Conservation (phyloP, 2,329 filamentous ascomycete species). For the Xylaria sp. region DNA sequence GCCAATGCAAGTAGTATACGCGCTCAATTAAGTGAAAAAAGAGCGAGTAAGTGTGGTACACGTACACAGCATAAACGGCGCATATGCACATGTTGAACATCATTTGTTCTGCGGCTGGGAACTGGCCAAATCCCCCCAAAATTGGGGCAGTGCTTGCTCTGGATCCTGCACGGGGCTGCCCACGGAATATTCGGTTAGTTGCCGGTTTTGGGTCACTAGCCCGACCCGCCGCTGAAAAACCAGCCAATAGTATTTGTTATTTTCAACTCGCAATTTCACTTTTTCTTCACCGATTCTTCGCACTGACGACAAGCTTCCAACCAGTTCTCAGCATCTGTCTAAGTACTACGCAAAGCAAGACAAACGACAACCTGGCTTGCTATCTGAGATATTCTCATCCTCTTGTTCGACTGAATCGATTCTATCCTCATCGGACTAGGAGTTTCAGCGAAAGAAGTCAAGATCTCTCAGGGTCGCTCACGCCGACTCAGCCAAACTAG, state of each 20-base stretch:
- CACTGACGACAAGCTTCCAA: slow-evolving; percentile 1
- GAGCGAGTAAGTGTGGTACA: not conserved
- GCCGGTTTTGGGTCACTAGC: slow-evolving; percentile 18
- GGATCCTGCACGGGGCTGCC: not conserved
- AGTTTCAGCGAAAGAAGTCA: not conserved
- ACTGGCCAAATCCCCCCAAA: not conserved
- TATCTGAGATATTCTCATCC: not conserved
- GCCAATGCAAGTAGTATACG: not conserved
- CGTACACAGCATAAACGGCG: not conserved
- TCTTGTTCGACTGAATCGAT: not conserved
- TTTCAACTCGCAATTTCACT: slow-evolving; percentile 39
- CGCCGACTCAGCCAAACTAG: not conserved
- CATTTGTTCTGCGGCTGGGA: slow-evolving; percentile 10
- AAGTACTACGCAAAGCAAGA: not conserved
- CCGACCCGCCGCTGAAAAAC: slow-evolving; percentile 34
- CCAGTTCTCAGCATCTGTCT: not conserved
- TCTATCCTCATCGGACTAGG: not conserved
- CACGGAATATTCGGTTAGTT: slow-evolving; percentile 21
- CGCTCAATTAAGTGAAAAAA: not conserved
- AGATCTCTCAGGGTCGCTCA: not conserved
- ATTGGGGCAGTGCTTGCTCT: not conserved
- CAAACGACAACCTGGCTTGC: not conserved
- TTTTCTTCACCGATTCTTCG: slow-evolving; percentile 44
- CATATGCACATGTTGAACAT: slow-evolving; percentile 1
- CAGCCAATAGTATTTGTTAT: slow-evolving; percentile 39